Percentiles rank a stretch among this genome's conserved stretches.
Conservation (phyloP, 345 rosid species). For the Abelmoschus esculentus region DNA sequence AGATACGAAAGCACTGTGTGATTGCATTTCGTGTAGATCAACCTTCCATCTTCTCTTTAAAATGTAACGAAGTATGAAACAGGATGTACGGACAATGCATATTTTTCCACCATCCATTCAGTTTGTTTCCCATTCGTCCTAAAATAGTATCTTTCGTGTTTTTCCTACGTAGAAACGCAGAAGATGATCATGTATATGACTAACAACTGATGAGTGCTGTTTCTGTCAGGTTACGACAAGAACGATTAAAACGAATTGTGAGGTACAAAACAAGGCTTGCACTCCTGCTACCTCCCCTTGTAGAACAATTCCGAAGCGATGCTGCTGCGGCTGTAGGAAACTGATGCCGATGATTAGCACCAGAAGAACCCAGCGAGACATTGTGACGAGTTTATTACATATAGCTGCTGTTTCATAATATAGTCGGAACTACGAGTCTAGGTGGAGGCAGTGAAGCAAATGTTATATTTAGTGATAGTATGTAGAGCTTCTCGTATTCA, state of each 20-base stretch:
- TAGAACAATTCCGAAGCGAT: constrained; percentile 48
- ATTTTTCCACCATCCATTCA: background rate
- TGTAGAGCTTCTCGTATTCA: background rate
- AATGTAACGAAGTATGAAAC: too few relatives aligned
- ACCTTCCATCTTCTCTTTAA: too few relatives aligned
- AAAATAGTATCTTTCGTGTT: background rate
- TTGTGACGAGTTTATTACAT: background rate
- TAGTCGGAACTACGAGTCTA: background rate
- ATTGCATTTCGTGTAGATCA: background rate
- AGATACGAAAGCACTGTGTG: background rate
- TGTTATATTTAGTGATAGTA: background rate
- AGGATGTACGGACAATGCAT: background rate
- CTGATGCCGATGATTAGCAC: constrained; percentile 14
- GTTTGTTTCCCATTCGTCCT: background rate
- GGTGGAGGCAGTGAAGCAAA: background rate
- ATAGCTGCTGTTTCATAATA: background rate
- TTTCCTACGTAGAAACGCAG: background rate
- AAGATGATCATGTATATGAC: background rate
- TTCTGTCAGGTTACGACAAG: constrained; percentile 50
- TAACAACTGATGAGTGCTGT: background rate
- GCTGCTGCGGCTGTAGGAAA: constrained; percentile 24
- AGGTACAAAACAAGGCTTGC: constrained; percentile 77
- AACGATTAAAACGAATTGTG: constrained; percentile 58
- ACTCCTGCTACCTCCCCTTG: constrained; percentile 67
- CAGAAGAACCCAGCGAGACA: too few relatives aligned